Percentiles rank a stretch among this genome's conserved stretches.
phyloP scores from a whole-genome alignment of 805 yeast species.

The Candida cerambycidarum region DNA sequence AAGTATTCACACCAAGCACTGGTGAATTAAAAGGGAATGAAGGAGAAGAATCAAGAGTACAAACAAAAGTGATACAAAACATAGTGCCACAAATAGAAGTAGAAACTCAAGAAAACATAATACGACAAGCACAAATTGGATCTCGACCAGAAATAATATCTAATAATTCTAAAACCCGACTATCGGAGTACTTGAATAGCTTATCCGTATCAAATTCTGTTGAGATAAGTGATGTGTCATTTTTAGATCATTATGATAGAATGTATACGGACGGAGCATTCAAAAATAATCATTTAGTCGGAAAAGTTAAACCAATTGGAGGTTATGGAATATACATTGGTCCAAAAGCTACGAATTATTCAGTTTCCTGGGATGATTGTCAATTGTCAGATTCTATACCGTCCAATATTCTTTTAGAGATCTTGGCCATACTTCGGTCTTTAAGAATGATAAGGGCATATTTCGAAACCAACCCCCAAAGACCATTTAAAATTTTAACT shows the following conservation, averaged over 20 bases:
- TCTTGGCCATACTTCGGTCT: constrained; percentile 64
- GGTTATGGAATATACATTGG: constrained; percentile 70
- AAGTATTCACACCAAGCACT: too few species aligned
- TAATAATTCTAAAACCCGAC: neutral
- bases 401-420: constrained; percentile 82
- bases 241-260: neutral
- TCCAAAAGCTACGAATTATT: constrained; percentile 49
- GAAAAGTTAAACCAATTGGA: constrained; percentile 10
- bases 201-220: neutral
- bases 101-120: too few species aligned
- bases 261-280: neutral
- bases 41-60: neutral
- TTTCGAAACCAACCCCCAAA: neutral
- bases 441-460: constrained; percentile 21
- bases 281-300: neutral
- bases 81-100: too few species aligned
- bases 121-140: too few species aligned
- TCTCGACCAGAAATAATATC: too few species aligned
- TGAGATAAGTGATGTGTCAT: neutral
- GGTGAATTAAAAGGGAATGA: too few species aligned
- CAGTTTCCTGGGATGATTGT: constrained; percentile 18
- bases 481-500: constrained; percentile 43
- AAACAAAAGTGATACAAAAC: too few species aligned
- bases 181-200: neutral
- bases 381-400: constrained; percentile 30